Conservation (phyloP, 2,329 filamentous ascomycete genomes). For the Teratosphaeria epicoccoides region DNA sequence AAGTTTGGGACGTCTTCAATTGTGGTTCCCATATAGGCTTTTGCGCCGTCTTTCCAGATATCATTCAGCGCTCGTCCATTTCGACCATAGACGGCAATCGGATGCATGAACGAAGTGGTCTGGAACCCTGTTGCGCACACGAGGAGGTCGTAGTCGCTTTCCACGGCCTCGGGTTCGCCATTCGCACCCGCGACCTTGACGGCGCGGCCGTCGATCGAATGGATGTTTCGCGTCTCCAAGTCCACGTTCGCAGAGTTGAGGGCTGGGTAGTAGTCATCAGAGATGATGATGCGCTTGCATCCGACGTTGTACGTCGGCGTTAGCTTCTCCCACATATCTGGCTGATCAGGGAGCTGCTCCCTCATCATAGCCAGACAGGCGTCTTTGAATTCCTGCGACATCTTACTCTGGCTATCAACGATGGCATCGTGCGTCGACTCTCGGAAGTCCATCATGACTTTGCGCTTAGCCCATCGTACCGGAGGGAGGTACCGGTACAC, state of each 20-base stretch:
- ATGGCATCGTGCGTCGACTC: conserved; percentile 39
- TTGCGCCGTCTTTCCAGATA: conserved; percentile 45
- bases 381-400: conserved; percentile 31
- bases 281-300: conserved; percentile 45
- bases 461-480: conserved; percentile 40
- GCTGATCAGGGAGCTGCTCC: conserved; percentile 34
- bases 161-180: conserved; percentile 10
- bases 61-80: conserved; percentile 34
- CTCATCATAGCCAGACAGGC: conserved; percentile 33
- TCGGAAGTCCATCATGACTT: conserved; percentile 44
- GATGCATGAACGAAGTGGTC: conserved; percentile 49
- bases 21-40: conserved; percentile 41
- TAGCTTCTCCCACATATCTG: conserved; percentile 43
- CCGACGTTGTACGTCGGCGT: conserved; percentile 45
- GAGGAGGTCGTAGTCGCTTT: conserved; percentile 42
- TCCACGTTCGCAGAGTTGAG: conserved; percentile 38
- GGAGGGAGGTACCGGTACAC: conserved; percentile 43
- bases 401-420: conserved; percentile 30
- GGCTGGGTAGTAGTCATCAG: conserved; percentile 46
- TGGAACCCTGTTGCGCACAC: conserved; percentile 50
- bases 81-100: conserved; percentile 42
- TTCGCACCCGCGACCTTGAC: conserved; percentile 36
- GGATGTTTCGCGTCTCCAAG: conserved; percentile 42
- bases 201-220: conserved; percentile 35
- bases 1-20: conserved; percentile 46